Conservation (phyloP, 805 yeast species). For the Saturnispora kantuleensis region DNA sequence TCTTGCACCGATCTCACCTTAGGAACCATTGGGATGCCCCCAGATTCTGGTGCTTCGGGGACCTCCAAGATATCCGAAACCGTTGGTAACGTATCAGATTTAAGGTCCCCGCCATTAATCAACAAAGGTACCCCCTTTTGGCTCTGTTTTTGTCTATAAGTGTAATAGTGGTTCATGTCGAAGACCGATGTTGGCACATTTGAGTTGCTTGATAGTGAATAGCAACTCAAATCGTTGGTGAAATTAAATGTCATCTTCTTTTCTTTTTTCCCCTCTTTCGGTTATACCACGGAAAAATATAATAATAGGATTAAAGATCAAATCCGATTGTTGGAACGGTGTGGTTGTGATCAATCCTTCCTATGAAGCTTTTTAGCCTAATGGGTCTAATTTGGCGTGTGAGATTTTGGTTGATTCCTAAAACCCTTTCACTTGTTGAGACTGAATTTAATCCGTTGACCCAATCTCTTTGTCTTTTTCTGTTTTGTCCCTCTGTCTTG, state of each 20-base stretch:
- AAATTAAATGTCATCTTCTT: constrained; percentile 12
- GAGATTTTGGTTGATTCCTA: no score
- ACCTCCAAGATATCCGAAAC: no score
- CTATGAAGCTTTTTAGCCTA: no score
- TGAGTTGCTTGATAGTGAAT: constrained; percentile 21
- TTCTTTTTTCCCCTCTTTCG: background rate
- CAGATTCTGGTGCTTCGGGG: no score
- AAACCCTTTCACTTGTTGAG: no score
- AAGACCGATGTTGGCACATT: constrained; percentile 20
- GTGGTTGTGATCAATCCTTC: no score
- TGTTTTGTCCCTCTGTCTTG: no score
- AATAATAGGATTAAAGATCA: background rate
- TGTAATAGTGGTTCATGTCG: constrained; percentile 16
- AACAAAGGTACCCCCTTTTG: background rate
- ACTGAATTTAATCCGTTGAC: no score
- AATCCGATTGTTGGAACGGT: background rate
- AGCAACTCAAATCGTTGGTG: constrained; percentile 23
- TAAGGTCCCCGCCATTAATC: background rate
- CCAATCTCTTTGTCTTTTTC: no score
- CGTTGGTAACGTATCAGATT: no score
- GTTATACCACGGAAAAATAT: background rate
- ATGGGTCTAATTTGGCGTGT: no score
- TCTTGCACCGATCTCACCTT: no score
- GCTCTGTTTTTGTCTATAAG: constrained; percentile 12
- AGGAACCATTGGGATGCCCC: background rate